Base-by-base conservation (phyloP, 2,329 filamentous ascomycete genomes). In the Eutypa lata region DNA sequence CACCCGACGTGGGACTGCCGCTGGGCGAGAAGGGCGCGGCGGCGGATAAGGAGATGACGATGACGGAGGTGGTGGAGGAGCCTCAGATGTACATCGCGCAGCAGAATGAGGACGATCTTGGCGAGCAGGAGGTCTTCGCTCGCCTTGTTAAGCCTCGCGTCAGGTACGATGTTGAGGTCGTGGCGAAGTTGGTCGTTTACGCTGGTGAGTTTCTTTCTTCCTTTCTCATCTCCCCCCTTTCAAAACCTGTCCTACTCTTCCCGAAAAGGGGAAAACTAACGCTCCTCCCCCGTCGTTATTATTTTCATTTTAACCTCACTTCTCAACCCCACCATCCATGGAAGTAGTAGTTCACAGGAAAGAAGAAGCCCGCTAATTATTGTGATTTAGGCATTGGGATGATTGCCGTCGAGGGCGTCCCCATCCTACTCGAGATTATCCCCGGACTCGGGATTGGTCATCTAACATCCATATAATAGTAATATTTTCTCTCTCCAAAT, bases 81-180 rank as follows among this genome's bases (percentile, higher is more conserved):
- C 69, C 70, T 10, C 70, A 73, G 6, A 47, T 71, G 22, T 71
- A 65, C 48, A 53, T 74, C 2, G 71, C 73, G 13, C 72, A 74
- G 22, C 75, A 77, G 47, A 75, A 81, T 44, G 79, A 82, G 47
- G 75, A 81, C 44, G 79, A 82, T 61, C 63, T 82, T 24, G 85
- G 85, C 47, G 87, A 91, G 68, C 81, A 79, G 61, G 89, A 95
- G 67, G 87, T 97, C 69, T 97, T 97, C 70, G 88, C 86, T 44
- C 84, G 81, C 66, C 78, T 97, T 51, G 87, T 91, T 57, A 90
- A 88, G 72, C 91, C 94, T 47, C 84, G 94, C 60, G 92, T 97
- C 54, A 81, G 92, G 62, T 99, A 97, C 66, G 94, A 99, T 72
- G 93, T 97, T n/a, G 94, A 99, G 71, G 93, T 99, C 38, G 89